phyloP scores from a whole-genome alignment of 2,329 filamentous ascomycete species.

The Penicillium aurantiogriseum region DNA sequence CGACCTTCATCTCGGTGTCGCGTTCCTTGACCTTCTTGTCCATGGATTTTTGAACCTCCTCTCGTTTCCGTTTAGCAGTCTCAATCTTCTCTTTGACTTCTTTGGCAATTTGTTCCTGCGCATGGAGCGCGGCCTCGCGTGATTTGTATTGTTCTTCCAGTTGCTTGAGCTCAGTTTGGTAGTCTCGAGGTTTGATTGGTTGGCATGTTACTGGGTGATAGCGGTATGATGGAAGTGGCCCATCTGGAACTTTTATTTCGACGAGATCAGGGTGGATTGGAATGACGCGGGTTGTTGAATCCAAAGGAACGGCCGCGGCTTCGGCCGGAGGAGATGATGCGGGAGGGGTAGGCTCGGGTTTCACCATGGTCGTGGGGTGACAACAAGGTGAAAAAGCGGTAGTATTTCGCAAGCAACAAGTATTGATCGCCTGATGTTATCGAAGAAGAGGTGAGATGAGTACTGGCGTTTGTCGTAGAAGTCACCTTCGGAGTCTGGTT shows the following conservation, averaged over 20 bases:
- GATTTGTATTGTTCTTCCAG: slow-evolving; percentile 39
- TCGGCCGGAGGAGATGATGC: slow-evolving; percentile 38
- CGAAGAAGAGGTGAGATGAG: neutral
- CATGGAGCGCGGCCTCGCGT: slow-evolving; percentile 35
- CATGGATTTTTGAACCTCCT: slow-evolving; percentile 41
- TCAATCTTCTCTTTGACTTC: slow-evolving; percentile 40
- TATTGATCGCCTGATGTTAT: neutral
- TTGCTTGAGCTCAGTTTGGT: slow-evolving; percentile 33
- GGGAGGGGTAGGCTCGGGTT: slow-evolving; percentile 32
- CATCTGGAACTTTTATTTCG: slow-evolving; percentile 41
- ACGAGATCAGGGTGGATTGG: slow-evolving; percentile 41
- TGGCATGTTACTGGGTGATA: slow-evolving; percentile 43
- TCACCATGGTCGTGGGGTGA: slow-evolving; percentile 11
- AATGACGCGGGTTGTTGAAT: slow-evolving; percentile 37
- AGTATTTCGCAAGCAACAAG: too few species aligned
- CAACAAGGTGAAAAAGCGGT: neutral
- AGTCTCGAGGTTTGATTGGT: slow-evolving; percentile 32
- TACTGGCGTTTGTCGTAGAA: neutral
- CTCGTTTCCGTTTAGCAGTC: slow-evolving; percentile 38
- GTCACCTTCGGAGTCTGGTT: neutral
- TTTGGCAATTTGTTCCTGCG: slow-evolving; percentile 38
- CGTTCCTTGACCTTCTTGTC: slow-evolving; percentile 46
- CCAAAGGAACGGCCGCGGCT: slow-evolving; percentile 31
- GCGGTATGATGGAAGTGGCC: slow-evolving; percentile 32
- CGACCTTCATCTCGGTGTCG: slow-evolving; percentile 43